Conservation (phyloP, 352 stramenopile species). For the Pythium grandisporangium region DNA sequence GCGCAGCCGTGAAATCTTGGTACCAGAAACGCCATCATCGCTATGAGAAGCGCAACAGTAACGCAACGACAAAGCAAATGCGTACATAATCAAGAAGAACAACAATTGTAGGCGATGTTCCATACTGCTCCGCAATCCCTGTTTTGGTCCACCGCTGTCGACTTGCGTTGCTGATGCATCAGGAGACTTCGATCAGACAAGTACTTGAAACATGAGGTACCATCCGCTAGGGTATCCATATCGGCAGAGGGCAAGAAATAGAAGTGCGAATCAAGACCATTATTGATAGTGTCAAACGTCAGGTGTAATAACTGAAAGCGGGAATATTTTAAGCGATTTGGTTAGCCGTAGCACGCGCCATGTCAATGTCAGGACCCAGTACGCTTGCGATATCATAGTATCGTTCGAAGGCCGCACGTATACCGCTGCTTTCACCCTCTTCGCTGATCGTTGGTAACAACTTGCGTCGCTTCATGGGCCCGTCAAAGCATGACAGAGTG, state of each 20-base stretch:
- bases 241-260: background rate
- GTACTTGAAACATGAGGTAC: no score
- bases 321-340: conserved; percentile 10
- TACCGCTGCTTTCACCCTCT: conserved; percentile 12
- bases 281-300: background rate
- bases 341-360: conserved; percentile 10
- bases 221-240: no score
- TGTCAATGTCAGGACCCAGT: conserved; percentile 13
- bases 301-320: conserved; percentile 8
- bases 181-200: no score
- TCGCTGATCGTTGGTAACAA: conserved; percentile 14
- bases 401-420: conserved; percentile 18
- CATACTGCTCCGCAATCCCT: no score
- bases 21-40: no score
- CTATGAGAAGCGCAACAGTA: no score
- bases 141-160: no score
- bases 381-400: conserved; percentile 22
- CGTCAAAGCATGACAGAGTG: conserved; percentile 15
- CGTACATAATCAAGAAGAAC: no score
- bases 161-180: no score
- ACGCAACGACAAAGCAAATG: no score
- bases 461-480: conserved; percentile 28
- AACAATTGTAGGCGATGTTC: no score
- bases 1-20: no score
- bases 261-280: background rate